phyloP scores from a whole-genome alignment of 2,329 filamentous ascomycete species.

The Podosphaera xanthii region DNA sequence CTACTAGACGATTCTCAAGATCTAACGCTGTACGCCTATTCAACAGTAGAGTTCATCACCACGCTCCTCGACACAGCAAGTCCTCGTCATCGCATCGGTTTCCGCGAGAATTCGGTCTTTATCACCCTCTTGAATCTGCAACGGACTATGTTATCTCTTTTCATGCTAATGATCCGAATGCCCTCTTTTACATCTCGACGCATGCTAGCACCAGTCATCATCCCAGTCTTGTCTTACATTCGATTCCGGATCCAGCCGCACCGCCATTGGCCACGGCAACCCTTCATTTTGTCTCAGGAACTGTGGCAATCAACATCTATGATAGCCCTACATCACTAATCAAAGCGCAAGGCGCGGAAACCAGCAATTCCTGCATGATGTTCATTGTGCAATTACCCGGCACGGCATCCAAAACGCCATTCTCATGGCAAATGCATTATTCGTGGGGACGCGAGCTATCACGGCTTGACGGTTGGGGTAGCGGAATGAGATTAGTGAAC shows the following conservation, averaged over 20 bases:
- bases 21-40: background rate
- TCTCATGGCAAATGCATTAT: slow-evolving; percentile 6
- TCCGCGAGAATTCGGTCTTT: slow-evolving; percentile 7
- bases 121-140: slow-evolving; percentile 3
- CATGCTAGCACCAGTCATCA: slow-evolving; percentile 4
- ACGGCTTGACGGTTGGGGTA: slow-evolving; percentile 3
- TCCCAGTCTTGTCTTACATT: slow-evolving; percentile 6
- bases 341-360: slow-evolving; percentile 1
- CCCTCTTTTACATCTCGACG: slow-evolving; percentile 6
- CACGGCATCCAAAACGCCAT: background rate
- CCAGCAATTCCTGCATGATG: background rate
- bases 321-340: slow-evolving; percentile 1
- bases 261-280: slow-evolving; percentile 7
- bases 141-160: slow-evolving; percentile 5
- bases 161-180: slow-evolving; percentile 3
- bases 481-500: slow-evolving; percentile 8
- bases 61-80: background rate
- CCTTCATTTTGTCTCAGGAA: slow-evolving; percentile 6
- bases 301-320: slow-evolving; percentile 5
- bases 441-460: slow-evolving; percentile 4
- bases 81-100: slow-evolving; percentile 2
- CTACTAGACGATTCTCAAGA: background rate
- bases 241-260: background rate
- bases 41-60: background rate
- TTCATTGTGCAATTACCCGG: background rate